Base-by-base conservation (phyloP, 441 rosid species). In the Cnidoscolus chayamansa region DNA sequence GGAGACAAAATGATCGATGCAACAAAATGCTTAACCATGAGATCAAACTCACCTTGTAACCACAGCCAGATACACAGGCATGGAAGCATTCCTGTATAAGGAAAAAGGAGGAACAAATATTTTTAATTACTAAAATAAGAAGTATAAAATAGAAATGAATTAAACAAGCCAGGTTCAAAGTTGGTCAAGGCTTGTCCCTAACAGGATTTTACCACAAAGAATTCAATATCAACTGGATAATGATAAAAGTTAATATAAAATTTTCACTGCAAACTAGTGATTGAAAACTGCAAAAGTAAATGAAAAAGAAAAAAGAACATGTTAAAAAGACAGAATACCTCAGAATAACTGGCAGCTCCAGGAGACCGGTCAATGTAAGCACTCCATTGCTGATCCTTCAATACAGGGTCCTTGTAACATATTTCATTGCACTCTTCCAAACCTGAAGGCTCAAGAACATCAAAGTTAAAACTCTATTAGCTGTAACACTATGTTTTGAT, bases 301-400 rank as follows among this genome's bases (percentile, higher is more conserved):
- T 19, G 11, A 19, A 53, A 32, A 40, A 35, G 57, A 56, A 48
- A 43, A 17, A 2, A 12, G 30, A 65, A 49, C 51, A 17, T 1
- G 12, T 7, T 64, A 2, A 47, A 25, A 51, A 65, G 50, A 58
- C 37, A 62, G 48, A 69, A 74, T 84, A 91, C 98, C 91, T 88
- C 91, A 19, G 99, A 94, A 81, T 88, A 89, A 75, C 72, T 76
- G 63, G 89, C 93, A 84, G 93, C 85, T 70, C 99, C 98, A 70
- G 99, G 99, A 74, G 98, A 94, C 58, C 98, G 92, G 70, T 94
- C 99, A 35, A 94, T 92, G 66, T 84, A 90, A 53, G 97, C 92
- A 77, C 91, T 94, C 98, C 99, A 94, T 74, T 87, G 84, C 66
- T 17, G 84, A 81, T 94, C 94, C 84, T 94, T 94, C 56, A 94